These are phyloP conservation scores for Zoysia matrella DNA, from an alignment of 202 grass and related monocot genomes.

Conservation along the genomic window DNA sequence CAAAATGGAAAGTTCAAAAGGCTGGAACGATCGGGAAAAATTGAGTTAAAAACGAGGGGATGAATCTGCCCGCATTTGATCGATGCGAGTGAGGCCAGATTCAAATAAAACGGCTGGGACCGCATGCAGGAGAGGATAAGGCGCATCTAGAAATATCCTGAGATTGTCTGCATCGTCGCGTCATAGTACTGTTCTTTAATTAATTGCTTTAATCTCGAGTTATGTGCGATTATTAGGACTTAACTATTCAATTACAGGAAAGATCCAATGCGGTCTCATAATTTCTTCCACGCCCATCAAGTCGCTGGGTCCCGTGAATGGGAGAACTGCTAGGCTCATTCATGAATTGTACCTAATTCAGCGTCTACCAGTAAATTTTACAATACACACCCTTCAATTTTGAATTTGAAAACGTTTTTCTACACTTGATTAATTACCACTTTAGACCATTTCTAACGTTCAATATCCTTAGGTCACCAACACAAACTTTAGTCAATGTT, in stretches of 20 bases:
- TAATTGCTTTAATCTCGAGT: neutral
- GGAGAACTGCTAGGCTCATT: constrained; percentile 12
- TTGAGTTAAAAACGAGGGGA: neutral
- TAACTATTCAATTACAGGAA: neutral
- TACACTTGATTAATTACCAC: no score
- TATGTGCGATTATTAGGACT: constrained; percentile 1
- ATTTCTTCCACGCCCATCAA: neutral
- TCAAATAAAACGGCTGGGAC: neutral
- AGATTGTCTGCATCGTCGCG: neutral
- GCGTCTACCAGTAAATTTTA: no score
- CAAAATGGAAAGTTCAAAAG: neutral
- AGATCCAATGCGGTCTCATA: constrained; percentile 16
- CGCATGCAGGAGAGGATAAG: constrained; percentile 24
- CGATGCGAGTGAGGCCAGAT: neutral
- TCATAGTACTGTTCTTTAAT: neutral
- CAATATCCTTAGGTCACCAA: no score
- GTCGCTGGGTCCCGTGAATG: neutral
- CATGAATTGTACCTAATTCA: neutral
- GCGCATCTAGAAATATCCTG: no score
- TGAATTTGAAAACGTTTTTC: no score
- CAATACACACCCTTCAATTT: no score
- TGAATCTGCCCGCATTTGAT: neutral
- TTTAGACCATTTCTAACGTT: no score
- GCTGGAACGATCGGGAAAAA: neutral
- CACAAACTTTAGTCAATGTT: no score